Evolutionary conservation across 2,329 filamentous ascomycete genomes (phyloP), one percentile per base, ranked within the genome.

Genomic region (Penicillium sp.): DNA sequence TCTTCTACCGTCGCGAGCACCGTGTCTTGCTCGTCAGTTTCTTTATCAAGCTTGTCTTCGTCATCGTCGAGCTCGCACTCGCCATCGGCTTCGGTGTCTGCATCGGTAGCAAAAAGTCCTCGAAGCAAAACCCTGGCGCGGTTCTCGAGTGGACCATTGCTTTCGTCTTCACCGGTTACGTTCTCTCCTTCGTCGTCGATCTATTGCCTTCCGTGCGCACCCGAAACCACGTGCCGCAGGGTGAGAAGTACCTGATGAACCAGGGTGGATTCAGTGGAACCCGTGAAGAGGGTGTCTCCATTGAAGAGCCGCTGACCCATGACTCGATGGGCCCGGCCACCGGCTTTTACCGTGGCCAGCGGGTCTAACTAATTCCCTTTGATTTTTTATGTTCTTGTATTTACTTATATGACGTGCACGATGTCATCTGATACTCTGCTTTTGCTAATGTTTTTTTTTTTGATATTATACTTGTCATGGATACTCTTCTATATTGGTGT

Each of bases 141-240:
- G 78, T 95, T 51, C 74, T 97, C 33, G 93, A 97, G 77, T 88
- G 85, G 85, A 71, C 85, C 59, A 86, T 97, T 62, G 85, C 91
- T 33, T 86, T 96, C 69, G 81, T 96, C 70, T 97, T 92, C 77
- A 90, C 89, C 52, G 88, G 92, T 70, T 97, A 96, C 77, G 82
- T 95, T 60, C 83, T 93, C 61, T 91, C 88, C 60, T 97, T 96
- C 79, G 83, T 88, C 68, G 82, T 97, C 71, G 93, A 99, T 76
- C 85, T 99, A 49, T 82, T 90, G 62, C 94, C 94, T 0, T 90
- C 91, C 11, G 79, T 89, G 2, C 79, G 83, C 60, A 89, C 86
- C 11, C 84, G 82, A 62, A 71, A 77, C 63, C 75, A 75, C 50
- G 55, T 77, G 5, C 76, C 76, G 0, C 77, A 79, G 51, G 77